A percentile compares a stretch with the other conserved stretches of the same genome.
Evolutionary conservation across 768 basidiomycete species (phyloP).

Genomic region (Lentinula guzmanii): DNA sequence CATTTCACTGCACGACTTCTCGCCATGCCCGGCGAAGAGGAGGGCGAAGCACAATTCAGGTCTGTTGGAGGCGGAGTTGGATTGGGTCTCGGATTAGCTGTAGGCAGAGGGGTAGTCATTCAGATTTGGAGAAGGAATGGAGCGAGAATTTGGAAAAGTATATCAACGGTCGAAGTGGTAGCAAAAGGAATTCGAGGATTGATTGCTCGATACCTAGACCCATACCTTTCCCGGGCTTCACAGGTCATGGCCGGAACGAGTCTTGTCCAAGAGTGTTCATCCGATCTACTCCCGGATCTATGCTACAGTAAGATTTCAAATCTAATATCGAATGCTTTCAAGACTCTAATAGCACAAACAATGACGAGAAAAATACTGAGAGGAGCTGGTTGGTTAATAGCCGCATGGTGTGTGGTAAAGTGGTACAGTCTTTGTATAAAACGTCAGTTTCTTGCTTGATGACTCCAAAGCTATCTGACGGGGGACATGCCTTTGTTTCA

Average conservation of each 20-base stretch:
- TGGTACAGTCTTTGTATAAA: conserved; percentile 15
- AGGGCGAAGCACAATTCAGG: conserved; percentile 68
- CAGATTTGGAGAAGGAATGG: not conserved
- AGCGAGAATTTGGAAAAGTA: not conserved
- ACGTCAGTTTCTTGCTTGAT: conserved; percentile 13
- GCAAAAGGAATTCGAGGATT: not conserved
- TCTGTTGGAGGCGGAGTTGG: conserved; percentile 48
- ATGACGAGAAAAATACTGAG: not conserved
- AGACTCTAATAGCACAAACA: not conserved
- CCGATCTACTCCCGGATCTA: too few relatives aligned
- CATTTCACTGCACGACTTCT: conserved; percentile 35
- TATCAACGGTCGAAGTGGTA: not conserved
- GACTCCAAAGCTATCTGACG: not conserved
- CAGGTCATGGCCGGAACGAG: not conserved
- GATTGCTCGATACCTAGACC: not conserved
- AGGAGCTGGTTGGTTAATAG: not conserved
- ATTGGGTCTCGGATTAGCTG: conserved; percentile 14
- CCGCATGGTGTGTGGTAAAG: conserved; percentile 1
- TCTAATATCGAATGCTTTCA: not conserved
- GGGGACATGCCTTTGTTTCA: not conserved
- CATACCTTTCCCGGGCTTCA: not conserved
- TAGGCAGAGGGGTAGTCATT: not conserved
- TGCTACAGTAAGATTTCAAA: not conserved
- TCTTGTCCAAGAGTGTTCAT: not conserved
- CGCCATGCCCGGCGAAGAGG: conserved; percentile 48